Conservation (phyloP, 768 basidiomycete species). For the Trametes coccinea region DNA sequence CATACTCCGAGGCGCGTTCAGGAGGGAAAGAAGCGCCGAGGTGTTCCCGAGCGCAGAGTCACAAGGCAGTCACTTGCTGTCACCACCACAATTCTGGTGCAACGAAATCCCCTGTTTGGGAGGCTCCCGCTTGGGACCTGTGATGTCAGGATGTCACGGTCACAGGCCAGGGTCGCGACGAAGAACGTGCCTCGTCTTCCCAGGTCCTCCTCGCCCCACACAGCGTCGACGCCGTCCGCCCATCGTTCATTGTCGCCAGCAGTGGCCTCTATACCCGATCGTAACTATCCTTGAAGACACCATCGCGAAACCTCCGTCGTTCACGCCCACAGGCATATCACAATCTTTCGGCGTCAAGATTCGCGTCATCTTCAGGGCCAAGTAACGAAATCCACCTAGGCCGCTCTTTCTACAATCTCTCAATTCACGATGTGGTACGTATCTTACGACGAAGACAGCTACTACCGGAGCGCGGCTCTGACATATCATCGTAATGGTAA, state of each 20-base stretch:
- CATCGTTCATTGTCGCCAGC: constrained; percentile 22
- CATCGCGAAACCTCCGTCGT: constrained; percentile 2
- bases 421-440: constrained; percentile 30
- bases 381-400: constrained; percentile 16
- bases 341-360: constrained; percentile 2
- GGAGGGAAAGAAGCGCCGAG: no score
- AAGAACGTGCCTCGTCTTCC: constrained; percentile 24
- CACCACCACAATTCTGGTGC: not conserved
- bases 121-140: not conserved
- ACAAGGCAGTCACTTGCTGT: not conserved
- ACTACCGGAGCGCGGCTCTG: not conserved
- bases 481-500: constrained; percentile 10
- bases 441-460: not conserved
- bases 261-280: constrained; percentile 18
- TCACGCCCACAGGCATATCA: not conserved
- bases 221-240: constrained; percentile 21
- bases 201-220: constrained; percentile 19
- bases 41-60: not conserved
- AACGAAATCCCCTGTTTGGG: not conserved
- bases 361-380: constrained; percentile 16
- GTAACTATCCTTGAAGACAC: constrained; percentile 15
- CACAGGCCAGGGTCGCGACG: constrained; percentile 21
- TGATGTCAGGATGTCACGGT: constrained; percentile 17
- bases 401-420: constrained; percentile 17
- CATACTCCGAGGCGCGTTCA: no score